Percentiles rank a stretch among this genome's conserved stretches.
phyloP scores from a whole-genome alignment of 768 basidiomycete species.

The Pulveroboletus sp. region DNA sequence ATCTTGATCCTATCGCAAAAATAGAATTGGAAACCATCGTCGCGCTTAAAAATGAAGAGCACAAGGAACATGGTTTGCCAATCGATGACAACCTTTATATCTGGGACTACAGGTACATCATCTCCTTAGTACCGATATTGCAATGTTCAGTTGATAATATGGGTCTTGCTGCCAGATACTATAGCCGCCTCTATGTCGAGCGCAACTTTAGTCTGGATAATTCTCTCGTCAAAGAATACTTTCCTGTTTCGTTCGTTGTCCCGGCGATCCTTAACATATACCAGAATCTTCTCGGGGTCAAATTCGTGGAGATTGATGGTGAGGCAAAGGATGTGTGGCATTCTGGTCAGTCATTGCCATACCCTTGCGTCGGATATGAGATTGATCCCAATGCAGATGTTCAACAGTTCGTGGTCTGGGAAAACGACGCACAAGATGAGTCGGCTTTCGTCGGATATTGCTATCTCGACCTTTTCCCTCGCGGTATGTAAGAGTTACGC shows the following conservation, averaged over 20 bases:
- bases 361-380: neutral
- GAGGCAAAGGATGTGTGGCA: constrained; percentile 70
- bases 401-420: constrained; percentile 80
- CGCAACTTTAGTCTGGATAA: constrained; percentile 63
- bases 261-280: constrained; percentile 77
- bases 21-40: constrained; percentile 64
- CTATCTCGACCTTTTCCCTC: constrained; percentile 82
- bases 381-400: constrained; percentile 46
- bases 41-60: constrained; percentile 69
- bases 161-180: constrained; percentile 18
- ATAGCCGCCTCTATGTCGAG: constrained; percentile 45
- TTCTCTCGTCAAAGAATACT: constrained; percentile 77
- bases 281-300: constrained; percentile 70
- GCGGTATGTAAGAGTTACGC: constrained; percentile 41
- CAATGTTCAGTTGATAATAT: neutral
- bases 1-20: constrained; percentile 64
- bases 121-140: neutral
- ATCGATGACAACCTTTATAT: constrained; percentile 69
- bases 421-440: constrained; percentile 63
- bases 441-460: constrained; percentile 77
- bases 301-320: constrained; percentile 50
- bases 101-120: constrained; percentile 74
- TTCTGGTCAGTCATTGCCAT: constrained; percentile 44
- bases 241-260: constrained; percentile 77
- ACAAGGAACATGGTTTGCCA: constrained; percentile 49